Conservation (phyloP, 805 yeast species). For the Ogataea nonfermentans region DNA sequence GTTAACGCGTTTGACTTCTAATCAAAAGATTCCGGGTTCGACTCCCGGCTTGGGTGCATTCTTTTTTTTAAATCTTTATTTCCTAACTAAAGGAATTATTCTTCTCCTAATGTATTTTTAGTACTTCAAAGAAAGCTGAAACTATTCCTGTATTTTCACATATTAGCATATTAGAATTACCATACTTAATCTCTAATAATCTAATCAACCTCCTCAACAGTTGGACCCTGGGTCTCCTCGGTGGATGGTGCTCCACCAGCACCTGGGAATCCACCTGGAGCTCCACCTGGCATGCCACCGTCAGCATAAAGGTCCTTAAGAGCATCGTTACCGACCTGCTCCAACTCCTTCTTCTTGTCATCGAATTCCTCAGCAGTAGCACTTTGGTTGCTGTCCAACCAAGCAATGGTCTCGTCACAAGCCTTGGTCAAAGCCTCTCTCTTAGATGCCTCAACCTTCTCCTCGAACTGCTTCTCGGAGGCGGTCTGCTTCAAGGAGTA, state of each 20-base stretch:
- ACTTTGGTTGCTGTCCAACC: conserved; percentile 93
- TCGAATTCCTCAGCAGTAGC: conserved; percentile 89
- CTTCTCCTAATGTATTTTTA: too few relatives aligned
- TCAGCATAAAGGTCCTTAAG: conserved; percentile 95
- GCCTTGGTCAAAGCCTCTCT: conserved; percentile 67
- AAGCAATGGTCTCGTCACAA: conserved; percentile 70
- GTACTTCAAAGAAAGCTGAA: too few relatives aligned
- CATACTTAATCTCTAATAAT: conserved; percentile 4
- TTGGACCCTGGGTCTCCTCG: conserved; percentile 52
- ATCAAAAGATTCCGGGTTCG: conserved; percentile 67
- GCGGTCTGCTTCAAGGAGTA: conserved; percentile 13
- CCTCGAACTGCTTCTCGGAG: conserved; percentile 14
- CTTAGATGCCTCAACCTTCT: conserved; percentile 26
- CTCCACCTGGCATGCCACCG: conserved; percentile 47
- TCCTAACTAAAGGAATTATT: too few relatives aligned
- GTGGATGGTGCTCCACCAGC: conserved; percentile 25
- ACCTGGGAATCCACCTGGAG: conserved; percentile 36
- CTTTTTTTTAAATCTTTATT: conserved; percentile 9
- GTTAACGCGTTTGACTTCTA: conserved; percentile 68
- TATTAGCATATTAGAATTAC: conserved; percentile 4
- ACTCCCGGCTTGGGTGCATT: conserved; percentile 44
- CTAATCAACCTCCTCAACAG: conserved; percentile 81
- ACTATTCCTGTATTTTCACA: background rate
- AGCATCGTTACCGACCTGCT: conserved; percentile 92
- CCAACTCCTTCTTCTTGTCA: conserved; percentile 95